Conservation (phyloP, 495 filamentous ascomycete genomes). For the Astrothelium subdiscretum region DNA sequence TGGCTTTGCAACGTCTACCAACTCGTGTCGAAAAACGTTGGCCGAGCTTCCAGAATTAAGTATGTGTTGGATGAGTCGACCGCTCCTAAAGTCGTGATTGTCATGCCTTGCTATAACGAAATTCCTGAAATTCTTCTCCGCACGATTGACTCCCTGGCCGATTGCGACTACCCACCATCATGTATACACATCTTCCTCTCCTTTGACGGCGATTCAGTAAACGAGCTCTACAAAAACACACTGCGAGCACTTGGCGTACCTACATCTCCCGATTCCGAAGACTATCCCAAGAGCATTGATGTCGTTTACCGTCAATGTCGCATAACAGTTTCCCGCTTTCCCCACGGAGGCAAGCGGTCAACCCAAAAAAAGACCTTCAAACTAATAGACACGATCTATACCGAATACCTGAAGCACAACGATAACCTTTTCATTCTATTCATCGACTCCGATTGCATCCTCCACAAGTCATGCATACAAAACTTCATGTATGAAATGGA, state of each 20-base stretch:
- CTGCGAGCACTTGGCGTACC: conserved; percentile 82
- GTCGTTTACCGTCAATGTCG: conserved; percentile 70
- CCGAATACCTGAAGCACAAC: conserved; percentile 74
- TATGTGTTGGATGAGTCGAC: conserved; percentile 70
- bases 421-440: conserved; percentile 94
- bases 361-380: conserved; percentile 93
- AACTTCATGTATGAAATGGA: conserved; percentile 99
- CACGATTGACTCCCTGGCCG: conserved; percentile 83
- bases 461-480: conserved; percentile 85
- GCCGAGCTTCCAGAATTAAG: conserved; percentile 71
- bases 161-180: conserved; percentile 85
- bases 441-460: conserved; percentile 96
- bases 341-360: conserved; percentile 84
- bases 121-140: conserved; percentile 74
- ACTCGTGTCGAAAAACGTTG: conserved; percentile 73
- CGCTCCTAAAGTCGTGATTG: conserved; percentile 90
- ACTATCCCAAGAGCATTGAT: conserved; percentile 85
- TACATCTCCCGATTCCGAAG: conserved; percentile 56
- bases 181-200: conserved; percentile 96
- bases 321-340: conserved; percentile 86
- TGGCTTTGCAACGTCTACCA: conserved; percentile 92
- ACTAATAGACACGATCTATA: conserved; percentile 88
- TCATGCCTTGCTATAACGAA: conserved; percentile 98
- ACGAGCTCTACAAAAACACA: conserved; percentile 81
- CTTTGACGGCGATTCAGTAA: conserved; percentile 81